Percentiles rank a stretch among this genome's conserved stretches.
phyloP scores from a whole-genome alignment of 495 filamentous ascomycete genomes.

The Xylaria cubensis region DNA sequence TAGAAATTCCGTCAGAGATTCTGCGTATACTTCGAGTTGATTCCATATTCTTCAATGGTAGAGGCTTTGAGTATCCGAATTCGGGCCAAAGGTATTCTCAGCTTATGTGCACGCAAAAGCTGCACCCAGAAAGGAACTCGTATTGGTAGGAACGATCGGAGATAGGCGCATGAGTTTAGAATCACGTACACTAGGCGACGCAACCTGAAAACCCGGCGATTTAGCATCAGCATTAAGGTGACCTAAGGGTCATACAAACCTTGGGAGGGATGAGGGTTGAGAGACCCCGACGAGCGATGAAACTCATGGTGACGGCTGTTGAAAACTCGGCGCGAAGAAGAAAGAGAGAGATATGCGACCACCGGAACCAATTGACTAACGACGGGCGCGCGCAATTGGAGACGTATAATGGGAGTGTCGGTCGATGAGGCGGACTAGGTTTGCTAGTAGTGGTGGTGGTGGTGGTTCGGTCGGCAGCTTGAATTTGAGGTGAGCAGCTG shows the following conservation, averaged over 20 bases:
- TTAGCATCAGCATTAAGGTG: slow-evolving; percentile 37
- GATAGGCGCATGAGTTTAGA: not conserved
- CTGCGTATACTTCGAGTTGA: not conserved
- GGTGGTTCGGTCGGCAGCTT: slow-evolving; percentile 40
- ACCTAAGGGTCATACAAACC: slow-evolving; percentile 60
- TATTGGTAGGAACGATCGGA: not conserved
- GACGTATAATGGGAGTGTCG: slow-evolving; percentile 35
- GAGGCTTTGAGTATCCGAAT: not conserved
- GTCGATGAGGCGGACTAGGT: slow-evolving; percentile 13
- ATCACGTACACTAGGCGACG: slow-evolving; percentile 87
- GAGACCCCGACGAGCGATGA: slow-evolving; percentile 83
- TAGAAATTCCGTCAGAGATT: slow-evolving; percentile 53
- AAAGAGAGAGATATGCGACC: slow-evolving; percentile 28
- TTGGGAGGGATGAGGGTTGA: slow-evolving; percentile 99
- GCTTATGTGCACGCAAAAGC: slow-evolving; percentile 10
- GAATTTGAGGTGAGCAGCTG: slow-evolving; percentile 34
- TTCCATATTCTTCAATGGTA: not conserved
- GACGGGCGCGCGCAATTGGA: slow-evolving; percentile 35
- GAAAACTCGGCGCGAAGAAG: slow-evolving; percentile 35
- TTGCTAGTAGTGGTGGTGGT: slow-evolving; percentile 33
- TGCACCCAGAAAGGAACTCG: not conserved
- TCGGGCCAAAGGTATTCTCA: not conserved
- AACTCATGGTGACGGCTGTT: slow-evolving; percentile 79
- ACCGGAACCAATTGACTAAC: slow-evolving; percentile 36
- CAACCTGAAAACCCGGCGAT: slow-evolving; percentile 55